Evolutionary conservation across 2,329 filamentous ascomycete genomes (phyloP).

Genomic region (Nannizziopsis barbatae): DNA sequence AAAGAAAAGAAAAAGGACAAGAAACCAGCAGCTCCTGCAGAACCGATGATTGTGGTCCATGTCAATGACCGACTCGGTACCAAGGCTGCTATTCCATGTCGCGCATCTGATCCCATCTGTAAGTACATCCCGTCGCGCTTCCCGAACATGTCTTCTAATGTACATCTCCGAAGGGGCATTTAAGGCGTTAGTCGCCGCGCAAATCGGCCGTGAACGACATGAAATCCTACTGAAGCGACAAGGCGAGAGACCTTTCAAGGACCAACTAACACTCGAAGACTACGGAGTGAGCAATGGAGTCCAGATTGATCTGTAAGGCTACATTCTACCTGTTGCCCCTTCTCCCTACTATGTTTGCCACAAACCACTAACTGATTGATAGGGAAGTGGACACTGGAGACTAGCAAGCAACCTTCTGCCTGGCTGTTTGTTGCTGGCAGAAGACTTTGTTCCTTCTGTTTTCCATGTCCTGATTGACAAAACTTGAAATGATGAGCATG

Average conservation of each 20-base stretch:
- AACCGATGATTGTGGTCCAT: conserved; percentile 87
- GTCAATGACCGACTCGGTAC: conserved; percentile 93
- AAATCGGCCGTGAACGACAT: conserved; percentile 77
- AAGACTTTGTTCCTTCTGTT: conserved; percentile 7
- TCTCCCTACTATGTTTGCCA: background rate
- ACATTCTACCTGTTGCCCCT: background rate
- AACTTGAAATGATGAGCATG: conserved; percentile 1
- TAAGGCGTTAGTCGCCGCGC: conserved; percentile 81
- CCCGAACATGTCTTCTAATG: conserved; percentile 13
- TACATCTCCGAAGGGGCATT: conserved; percentile 49
- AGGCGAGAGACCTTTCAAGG: conserved; percentile 87
- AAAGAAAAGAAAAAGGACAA: conserved; percentile 35
- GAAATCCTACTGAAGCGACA: conserved; percentile 89
- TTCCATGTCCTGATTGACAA: background rate
- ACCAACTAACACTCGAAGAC: conserved; percentile 74
- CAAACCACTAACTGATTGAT: conserved; percentile 20
- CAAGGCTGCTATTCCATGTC: conserved; percentile 85
- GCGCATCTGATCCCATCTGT: conserved; percentile 70
- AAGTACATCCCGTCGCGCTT: conserved; percentile 14
- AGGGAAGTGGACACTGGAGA: conserved; percentile 41
- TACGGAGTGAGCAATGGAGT: conserved; percentile 93
- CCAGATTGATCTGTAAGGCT: conserved; percentile 38
- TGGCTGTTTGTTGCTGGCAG: no score
- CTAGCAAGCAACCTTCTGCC: conserved; percentile 17
- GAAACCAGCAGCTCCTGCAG: conserved; percentile 34